Evolutionary conservation across 1,284 basidiomycete species (phyloP), one percentile per base, ranked within the genome.

Genomic region (Kwoniella shivajii): DNA sequence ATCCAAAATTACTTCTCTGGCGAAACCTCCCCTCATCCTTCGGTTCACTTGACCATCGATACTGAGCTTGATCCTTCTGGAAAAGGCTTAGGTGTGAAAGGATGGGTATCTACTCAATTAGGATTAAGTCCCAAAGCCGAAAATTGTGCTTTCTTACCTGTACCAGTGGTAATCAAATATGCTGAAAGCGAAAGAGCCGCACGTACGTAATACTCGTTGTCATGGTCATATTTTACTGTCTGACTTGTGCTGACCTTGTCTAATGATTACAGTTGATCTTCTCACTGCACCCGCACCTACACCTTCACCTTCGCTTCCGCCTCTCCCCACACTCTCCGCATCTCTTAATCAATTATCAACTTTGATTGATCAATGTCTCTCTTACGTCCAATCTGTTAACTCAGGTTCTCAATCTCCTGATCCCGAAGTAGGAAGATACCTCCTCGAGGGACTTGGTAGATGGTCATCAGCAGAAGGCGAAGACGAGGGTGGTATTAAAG

Each of bases 1-100:
- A 96, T 99, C 72, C 96, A 99, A 84, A 94, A 97, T 80, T 97
- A 97, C 80, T 99, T 96, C 79, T 86, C 90, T 37, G 86, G 89
- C 82, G 92, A 99, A 79, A 93, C 91, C 2, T 82, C 85, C 0
- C 89, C 92, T 4, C 85, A 89, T 76, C 90, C 89, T 57, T 93
- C 96, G 4, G 85, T 99, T 42, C 95, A 99, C 78, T 82, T 99
- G 50, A 90, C 92, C 11, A 82, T 99, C 43, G 92, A 96, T 79
- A 95, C 94, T 13, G 71, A 77, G 39, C 62, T 77, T 26, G 83
- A 86, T 18, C 85, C 87, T 59, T 82, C 84, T 56, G 87, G 85
- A 20, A 60, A 70, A 56, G 84, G 87, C 56, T 84, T 92, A 26
- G 88, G 91, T 49, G 88, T 97, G 26, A 89, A 89, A 74, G 91